A percentile compares a stretch with the other conserved stretches of the same genome.
phyloP scores from a whole-genome alignment of 768 basidiomycete genomes.

The Lepiota venenata region DNA sequence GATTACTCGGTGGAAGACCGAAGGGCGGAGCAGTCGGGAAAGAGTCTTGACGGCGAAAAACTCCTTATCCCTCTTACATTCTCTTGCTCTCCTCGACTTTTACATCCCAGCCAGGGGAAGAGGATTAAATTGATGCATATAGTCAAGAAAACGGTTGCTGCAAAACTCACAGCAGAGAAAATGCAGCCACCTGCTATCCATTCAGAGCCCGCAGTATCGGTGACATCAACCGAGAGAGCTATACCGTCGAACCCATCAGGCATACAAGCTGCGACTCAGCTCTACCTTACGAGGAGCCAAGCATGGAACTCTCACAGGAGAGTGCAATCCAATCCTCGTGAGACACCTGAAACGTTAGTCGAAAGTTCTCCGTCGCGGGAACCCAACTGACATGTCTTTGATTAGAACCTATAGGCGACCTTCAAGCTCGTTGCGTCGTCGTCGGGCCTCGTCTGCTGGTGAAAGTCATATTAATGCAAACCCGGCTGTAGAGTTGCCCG shows the following conservation, averaged over 20 bases:
- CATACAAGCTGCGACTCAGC: neutral
- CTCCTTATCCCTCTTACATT: constrained; percentile 69
- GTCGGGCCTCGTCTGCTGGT: constrained; percentile 18
- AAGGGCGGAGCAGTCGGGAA: constrained; percentile 40
- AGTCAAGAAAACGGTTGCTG: constrained; percentile 62
- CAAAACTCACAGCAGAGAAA: constrained; percentile 65
- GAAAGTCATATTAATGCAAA: constrained; percentile 6
- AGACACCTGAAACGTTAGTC: neutral
- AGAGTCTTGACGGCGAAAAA: constrained; percentile 63
- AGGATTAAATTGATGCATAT: constrained; percentile 68
- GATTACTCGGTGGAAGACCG: constrained; percentile 75
- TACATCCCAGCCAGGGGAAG: constrained; percentile 61
- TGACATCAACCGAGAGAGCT: neutral
- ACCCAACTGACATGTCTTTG: neutral
- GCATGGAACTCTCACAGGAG: constrained; percentile 19
- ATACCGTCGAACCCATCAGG: constrained; percentile 13
- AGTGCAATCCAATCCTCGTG: constrained; percentile 19
- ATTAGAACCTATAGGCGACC: neutral
- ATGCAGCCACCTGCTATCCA: constrained; percentile 34
- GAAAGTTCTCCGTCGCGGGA: neutral
- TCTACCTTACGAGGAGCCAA: neutral
- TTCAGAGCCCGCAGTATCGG: neutral
- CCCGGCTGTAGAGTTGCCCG: neutral
- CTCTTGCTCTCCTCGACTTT: constrained; percentile 66
- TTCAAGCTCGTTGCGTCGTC: constrained; percentile 3